Evolutionary conservation across 2,329 filamentous ascomycete genomes (phyloP), one percentile per base, ranked within the genome.

Genomic region (Fusarium cicatricum): DNA sequence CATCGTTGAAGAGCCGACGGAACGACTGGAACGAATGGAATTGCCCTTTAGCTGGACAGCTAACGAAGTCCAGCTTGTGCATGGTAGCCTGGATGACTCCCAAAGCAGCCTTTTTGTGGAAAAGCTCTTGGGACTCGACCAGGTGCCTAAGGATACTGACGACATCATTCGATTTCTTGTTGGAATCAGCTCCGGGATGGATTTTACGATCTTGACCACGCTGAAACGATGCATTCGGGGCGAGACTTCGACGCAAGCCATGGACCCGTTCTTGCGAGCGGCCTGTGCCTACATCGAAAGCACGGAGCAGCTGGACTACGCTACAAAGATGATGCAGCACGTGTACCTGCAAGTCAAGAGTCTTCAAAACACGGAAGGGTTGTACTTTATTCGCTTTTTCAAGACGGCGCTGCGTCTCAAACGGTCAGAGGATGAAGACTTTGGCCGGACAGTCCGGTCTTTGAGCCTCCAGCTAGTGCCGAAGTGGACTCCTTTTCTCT

Each of bases 51-150:
- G 76, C 1, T 80, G 83, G 69, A 80, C 79, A 3, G 64, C 69
- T 1, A 58, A 67, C 0, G 85, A 87, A 66, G 73, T 81, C 11
- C 72, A 77, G 23, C 62, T 80, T 2, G 60, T 87, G 2, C 74
- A 79, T 52, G 71, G 71, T 31, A 75, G 80, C 31, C 70, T 59
- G 65, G 71, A 71, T 31, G 54, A 67, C 3, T 50, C 62, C 16
- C 19, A 34, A 10, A 34, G 48, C 23, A 85, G 82, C 58, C 75
- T 86, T n/a, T 85, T 90, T 46, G 70, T 89, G 19, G 85, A 87
- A 67, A 91, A 89, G 69, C 77, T 92, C 21, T 77, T 92, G 23
- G 77, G 78, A 16, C 78, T 89, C 42, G 82, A 88, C 58, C 83
- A 88, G 66, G 86, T 85, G 48, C 71, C 74, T 0, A 59, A 69